Conservation (phyloP, 2,329 filamentous ascomycete species). For the Monosporascus ibericus region DNA sequence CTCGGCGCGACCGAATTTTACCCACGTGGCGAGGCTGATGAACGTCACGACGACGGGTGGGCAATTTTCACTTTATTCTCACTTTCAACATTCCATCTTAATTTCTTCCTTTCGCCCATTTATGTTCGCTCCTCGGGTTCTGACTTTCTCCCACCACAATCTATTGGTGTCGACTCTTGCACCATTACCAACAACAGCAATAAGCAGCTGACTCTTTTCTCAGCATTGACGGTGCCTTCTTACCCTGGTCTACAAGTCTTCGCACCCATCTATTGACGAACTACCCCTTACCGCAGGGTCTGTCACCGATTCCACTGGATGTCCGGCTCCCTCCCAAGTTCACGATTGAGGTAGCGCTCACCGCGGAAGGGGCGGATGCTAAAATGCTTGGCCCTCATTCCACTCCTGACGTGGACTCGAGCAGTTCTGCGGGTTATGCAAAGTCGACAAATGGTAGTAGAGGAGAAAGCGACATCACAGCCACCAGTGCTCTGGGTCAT, state of each 20-base stretch:
- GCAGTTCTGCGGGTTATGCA: not conserved
- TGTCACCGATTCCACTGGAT: constrained; percentile 66
- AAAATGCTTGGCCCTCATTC: constrained; percentile 7
- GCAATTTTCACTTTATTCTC: constrained; percentile 19
- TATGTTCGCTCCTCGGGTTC: not conserved
- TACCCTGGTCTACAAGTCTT: constrained; percentile 69
- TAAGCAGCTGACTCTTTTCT: constrained; percentile 2
- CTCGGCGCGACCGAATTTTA: constrained; percentile 75
- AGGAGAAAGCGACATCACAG: not conserved
- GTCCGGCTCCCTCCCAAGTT: constrained; percentile 72
- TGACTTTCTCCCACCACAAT: not conserved
- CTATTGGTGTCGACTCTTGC: not conserved
- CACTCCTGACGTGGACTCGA: not conserved
- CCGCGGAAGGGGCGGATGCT: constrained; percentile 11
- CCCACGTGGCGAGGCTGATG: constrained; percentile 80
- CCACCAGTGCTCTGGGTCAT: not conserved
- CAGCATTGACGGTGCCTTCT: constrained; percentile 75
- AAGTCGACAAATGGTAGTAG: not conserved
- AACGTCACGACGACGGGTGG: constrained; percentile 87
- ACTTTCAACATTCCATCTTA: constrained; percentile 1
- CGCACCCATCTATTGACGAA: constrained; percentile 58
- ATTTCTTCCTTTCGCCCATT: constrained; percentile 2
- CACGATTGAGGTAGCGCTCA: constrained; percentile 38
- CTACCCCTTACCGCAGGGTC: constrained; percentile 62
- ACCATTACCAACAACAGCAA: not conserved